These are phyloP conservation scores for Citrus cavaleriei DNA, from an alignment of 345 rosid genomes.

Conservation along the genomic window DNA sequence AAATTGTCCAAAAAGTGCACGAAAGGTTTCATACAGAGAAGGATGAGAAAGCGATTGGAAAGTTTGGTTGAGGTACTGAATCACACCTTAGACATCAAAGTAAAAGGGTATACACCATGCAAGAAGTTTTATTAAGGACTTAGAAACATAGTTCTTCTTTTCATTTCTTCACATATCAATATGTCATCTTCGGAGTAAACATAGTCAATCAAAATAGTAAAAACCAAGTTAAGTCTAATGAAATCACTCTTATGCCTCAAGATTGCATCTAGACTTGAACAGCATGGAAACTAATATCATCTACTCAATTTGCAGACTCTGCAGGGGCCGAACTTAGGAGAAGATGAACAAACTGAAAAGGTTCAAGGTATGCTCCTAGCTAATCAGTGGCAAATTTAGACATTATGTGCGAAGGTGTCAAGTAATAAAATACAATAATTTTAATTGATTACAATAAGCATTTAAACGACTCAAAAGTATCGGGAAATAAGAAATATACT, in stretches of 20 bases:
- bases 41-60: slow-evolving; percentile 71
- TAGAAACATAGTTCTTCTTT: neutral
- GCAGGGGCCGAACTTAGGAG: slow-evolving; percentile 32
- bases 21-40: slow-evolving; percentile 80
- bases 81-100: slow-evolving; percentile 4
- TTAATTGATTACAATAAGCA: neutral
- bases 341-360: slow-evolving; percentile 29
- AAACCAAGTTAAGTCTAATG: neutral
- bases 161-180: neutral
- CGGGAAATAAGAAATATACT: neutral
- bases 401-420: neutral
- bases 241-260: neutral
- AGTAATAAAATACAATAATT: neutral
- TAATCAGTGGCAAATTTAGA: neutral
- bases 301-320: slow-evolving; percentile 50
- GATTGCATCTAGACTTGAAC: neutral
- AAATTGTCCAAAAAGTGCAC: slow-evolving; percentile 48
- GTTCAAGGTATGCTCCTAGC: slow-evolving; percentile 38
- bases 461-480: neutral
- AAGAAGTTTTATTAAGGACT: neutral
- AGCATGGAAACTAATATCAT: slow-evolving; percentile 13
- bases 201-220: neutral
- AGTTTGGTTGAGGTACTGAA: slow-evolving; percentile 67
- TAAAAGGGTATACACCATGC: neutral
- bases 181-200: neutral